A percentile compares a stretch with the other conserved stretches of the same genome.
These are phyloP conservation scores for Boletus sp. DNA, from an alignment of 768 basidiomycete species.

Conservation along the genomic window DNA sequence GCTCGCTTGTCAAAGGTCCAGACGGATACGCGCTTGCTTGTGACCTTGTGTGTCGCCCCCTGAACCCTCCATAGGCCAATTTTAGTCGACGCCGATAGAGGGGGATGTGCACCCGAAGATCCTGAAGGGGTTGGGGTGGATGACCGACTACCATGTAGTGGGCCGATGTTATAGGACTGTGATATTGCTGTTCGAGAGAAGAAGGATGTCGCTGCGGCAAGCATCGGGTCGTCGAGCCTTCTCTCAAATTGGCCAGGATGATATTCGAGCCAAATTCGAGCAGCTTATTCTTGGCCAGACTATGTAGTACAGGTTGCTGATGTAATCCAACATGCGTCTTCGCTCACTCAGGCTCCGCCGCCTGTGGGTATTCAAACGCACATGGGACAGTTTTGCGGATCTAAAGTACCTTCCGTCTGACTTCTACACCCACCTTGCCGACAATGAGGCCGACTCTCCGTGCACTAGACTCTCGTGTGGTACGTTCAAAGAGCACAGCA, in stretches of 20 bases:
- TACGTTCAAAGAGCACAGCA: slow-evolving; percentile 53
- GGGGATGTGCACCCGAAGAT: slow-evolving; percentile 36
- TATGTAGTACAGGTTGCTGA: neutral
- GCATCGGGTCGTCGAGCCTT: slow-evolving; percentile 40
- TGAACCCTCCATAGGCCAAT: slow-evolving; percentile 92
- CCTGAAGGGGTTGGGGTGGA: slow-evolving; percentile 36
- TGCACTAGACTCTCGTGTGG: slow-evolving; percentile 33
- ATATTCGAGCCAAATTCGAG: no score
- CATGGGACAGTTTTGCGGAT: neutral
- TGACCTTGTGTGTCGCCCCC: slow-evolving; percentile 84
- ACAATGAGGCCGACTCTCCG: slow-evolving; percentile 53
- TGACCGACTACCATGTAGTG: slow-evolving; percentile 36
- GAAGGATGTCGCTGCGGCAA: slow-evolving; percentile 82
- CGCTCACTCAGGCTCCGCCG: no score
- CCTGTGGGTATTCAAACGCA: neutral
- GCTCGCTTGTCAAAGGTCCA: slow-evolving; percentile 89
- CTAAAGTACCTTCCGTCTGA: neutral
- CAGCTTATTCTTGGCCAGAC: no score
- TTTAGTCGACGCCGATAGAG: slow-evolving; percentile 44
- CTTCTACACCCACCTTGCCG: neutral
- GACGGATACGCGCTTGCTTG: slow-evolving; percentile 85
- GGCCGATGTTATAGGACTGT: slow-evolving; percentile 72
- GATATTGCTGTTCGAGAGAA: slow-evolving; percentile 79
- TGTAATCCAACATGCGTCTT: slow-evolving; percentile 5
- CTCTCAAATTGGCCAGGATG: neutral